Base-by-base conservation (phyloP, 1,284 basidiomycete species). In the Tilletia walkeri region DNA sequence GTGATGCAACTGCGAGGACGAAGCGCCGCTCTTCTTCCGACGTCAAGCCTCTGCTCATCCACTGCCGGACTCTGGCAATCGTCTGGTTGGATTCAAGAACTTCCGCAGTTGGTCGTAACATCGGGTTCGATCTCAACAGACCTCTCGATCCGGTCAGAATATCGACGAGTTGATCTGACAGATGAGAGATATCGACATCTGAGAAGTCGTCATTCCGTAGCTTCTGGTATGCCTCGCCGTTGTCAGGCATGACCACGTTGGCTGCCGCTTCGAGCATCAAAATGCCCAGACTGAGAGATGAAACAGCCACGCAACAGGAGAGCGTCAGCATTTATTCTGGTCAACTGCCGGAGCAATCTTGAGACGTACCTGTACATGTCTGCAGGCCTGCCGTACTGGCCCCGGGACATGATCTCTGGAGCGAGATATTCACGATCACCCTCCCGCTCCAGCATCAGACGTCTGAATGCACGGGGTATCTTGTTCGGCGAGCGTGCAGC, bases 351-450 rank as follows among this genome's bases (percentile, higher is more conserved):
- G 68, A 16, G 16, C 54, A 20, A 16, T 2, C 10, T 14, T 10
- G n/a, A 67, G n/a, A 61, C 90, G 85, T 82, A 93, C 92, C 91
- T 94, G 87, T 97, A 99, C 68, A 99, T 89, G 86, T 99, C 96
- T 65, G 94, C 95, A 66, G 92, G 92, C 85, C 91, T 92, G 80
- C 94, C 90, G 84, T 97, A 99, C 69, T 87, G 87, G 38, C 95
- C 95, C 82, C 92, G 89, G 56, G 75, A 76, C 68, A 99, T 87
- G 70, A 99, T 93, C 85, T 99, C 96, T 3, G 94, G 94, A n/a
- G 96, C 95, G 85, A 99, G 89, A 86, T 99, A 99, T 75, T 96
- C 88, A 80, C 98, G 92, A 85, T 99, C 96, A 10, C 96, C 96
- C 84, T 99, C 96, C 88, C 85, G 96, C 94, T 83, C 82, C 6